A percentile compares a stretch with the other conserved stretches of the same genome.
Conservation (phyloP, 805 yeast genomes). For the Saturnispora saitoi region DNA sequence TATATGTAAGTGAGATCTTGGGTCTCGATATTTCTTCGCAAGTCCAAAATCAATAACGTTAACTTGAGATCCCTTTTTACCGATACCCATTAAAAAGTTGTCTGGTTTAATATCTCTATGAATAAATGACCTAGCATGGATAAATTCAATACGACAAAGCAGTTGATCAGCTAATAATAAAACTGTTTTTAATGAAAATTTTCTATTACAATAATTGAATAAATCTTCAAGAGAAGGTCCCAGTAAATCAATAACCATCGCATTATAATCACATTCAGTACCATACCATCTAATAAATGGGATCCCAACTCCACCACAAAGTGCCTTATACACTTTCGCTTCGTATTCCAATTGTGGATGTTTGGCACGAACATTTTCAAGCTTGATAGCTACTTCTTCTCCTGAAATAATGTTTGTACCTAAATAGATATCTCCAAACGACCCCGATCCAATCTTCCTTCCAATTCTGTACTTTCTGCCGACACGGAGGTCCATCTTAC, state of each 20-base stretch:
- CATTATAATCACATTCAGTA: constrained; percentile 91
- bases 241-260: constrained; percentile 90
- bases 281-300: constrained; percentile 98
- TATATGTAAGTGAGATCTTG: constrained; percentile 87
- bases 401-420: constrained; percentile 92
- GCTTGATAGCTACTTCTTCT: constrained; percentile 94
- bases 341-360: constrained; percentile 97
- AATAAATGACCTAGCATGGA: constrained; percentile 88
- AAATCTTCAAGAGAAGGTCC: constrained; percentile 95
- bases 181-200: constrained; percentile 89
- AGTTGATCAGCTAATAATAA: constrained; percentile 89
- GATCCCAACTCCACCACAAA: constrained; percentile 94
- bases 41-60: constrained; percentile 91
- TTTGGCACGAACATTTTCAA: constrained; percentile 81
- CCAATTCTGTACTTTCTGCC: constrained; percentile 94
- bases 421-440: constrained; percentile 93
- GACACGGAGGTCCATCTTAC: constrained; percentile 59
- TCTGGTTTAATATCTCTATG: constrained; percentile 82
- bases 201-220: constrained; percentile 91
- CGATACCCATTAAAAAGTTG: constrained; percentile 81
- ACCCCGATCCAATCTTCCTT: constrained; percentile 92
- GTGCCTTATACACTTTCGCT: constrained; percentile 88
- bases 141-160: constrained; percentile 87
- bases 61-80: constrained; percentile 89
- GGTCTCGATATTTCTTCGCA: constrained; percentile 90